Evolutionary conservation across 345 rosid genomes (phyloP), one percentile per base, ranked within the genome.

Genomic region (Lepidium sativum): DNA sequence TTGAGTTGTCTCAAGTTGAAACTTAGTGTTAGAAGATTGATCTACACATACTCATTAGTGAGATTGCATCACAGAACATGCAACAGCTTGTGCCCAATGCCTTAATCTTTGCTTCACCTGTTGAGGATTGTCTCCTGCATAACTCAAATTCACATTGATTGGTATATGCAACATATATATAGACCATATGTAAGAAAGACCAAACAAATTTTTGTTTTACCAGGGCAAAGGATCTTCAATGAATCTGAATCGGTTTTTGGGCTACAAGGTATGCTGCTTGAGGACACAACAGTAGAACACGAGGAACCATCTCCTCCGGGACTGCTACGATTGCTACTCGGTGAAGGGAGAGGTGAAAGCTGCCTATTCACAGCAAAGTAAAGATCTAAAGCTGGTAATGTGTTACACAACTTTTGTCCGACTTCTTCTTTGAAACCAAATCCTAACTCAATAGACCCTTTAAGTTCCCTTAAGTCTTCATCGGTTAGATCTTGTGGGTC

Each of bases 371-470:
- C 96, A 3, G 99, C 97, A 21, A 90, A 94, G 64, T 91, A 90
- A 49, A 90, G 82, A 73, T 88, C 97, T 58, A 94, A 77, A 15
- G 97, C 97, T 9, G 97, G 97, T 72, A 94, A 76, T 3, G 97
- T 90, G 53, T 79, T 83, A 68, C 89, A 80, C 10, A 91, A 27
- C 13, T 72, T 72, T 41, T 83, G 91, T 6, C 92, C 99, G 12
- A 80, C 83, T 77, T 88, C 95, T 41, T 94, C 99, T 7, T 80
- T 85, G 70, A 94, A 90, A 43, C 96, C 99, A 58, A 94, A 94
- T 8, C 99, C 99, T 17, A 94, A 90, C 72, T 94, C 99, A 23
- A 94, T 91, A 34, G 92, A 88, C 9, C 96, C 99, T 73, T 86
- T 95, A 2, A 95, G 87, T 70, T 94, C 97, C 25, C 80, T 68